These are phyloP conservation scores for Chaetomium cochliodes DNA, from an alignment of 495 filamentous ascomycete species.

Conservation along the genomic window DNA sequence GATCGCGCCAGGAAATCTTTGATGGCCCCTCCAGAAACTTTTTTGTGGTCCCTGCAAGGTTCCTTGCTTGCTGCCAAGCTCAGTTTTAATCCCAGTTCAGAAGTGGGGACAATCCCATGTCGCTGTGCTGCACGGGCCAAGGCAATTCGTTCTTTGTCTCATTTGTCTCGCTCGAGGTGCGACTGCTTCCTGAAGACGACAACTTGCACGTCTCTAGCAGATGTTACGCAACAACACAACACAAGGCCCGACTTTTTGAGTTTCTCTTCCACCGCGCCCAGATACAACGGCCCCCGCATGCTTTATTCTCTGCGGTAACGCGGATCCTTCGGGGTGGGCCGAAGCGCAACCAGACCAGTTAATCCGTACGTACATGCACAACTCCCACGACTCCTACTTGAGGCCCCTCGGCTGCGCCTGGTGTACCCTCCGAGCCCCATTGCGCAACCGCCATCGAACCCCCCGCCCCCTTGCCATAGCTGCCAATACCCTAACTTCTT, in stretches of 20 bases:
- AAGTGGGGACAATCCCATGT: neutral
- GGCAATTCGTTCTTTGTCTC: neutral
- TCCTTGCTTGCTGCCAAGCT: neutral
- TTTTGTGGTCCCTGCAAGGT: constrained; percentile 22
- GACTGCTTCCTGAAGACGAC: constrained; percentile 14
- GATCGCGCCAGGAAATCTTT: constrained; percentile 7
- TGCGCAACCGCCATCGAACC: neutral
- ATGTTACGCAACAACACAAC: neutral
- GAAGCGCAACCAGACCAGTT: neutral
- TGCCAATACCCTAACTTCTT: neutral
- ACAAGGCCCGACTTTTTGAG: neutral
- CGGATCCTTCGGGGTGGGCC: constrained; percentile 15
- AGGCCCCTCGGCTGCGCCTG: too few relatives aligned
- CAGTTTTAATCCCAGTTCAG: neutral
- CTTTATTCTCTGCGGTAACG: constrained; percentile 11
- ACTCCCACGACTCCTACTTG: too few relatives aligned
- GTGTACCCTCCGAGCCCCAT: neutral
- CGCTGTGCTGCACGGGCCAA: constrained; percentile 7
- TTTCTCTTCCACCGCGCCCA: neutral
- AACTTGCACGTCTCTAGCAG: constrained; percentile 3
- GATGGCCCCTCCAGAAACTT: constrained; percentile 6
- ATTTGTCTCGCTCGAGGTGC: neutral
- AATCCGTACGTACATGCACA: neutral
- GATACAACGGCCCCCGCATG: constrained; percentile 1
- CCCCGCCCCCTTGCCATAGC: neutral